Base-by-base conservation (phyloP, 306 rosid species). In the Citrullus colocynthis region DNA sequence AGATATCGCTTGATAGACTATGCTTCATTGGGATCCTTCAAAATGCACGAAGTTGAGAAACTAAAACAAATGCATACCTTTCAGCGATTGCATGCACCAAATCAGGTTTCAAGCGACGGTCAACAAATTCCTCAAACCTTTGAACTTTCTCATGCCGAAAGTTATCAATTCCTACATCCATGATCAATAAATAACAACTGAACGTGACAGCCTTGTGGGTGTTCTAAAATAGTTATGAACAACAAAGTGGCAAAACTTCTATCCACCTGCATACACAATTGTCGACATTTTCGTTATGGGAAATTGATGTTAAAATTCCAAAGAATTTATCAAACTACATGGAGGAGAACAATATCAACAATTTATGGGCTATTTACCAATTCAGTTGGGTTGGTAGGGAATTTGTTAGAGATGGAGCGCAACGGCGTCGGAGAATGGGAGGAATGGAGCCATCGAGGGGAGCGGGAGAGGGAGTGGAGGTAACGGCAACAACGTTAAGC, bases 51-150 rank as follows among this genome's bases (percentile, higher is more conserved):
- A 11, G 16, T 54, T 3, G 61, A 12, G 28, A 78, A 72, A 4
- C 30, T 2, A 44, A 30, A 52, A 36, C 20, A 12, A 17, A 55
- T 2, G 18, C 13, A 55, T 88, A 92, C 99, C 99, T 81, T 84
- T 91, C 90, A 83, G 86, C 84, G 18, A 88, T 85, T 74, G 93
- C 92, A 54, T 62, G 91, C 76, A 90, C 85, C 66, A 95, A 96
- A 82, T 95, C 93, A 1, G 99, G 99, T 81, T 95, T 95, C 82
- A 95, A 85, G 49, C 97, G 92, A 60, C 81, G 80, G 73, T 95
- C 97, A 24, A 95, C 86, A 75, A 92, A 92, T 70, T 95, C 97
- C 90, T 95, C 99, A 56, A 24, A 89, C 80, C 79, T 90, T 61
- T 74, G 85, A 42, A 90, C 62, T 85, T 95, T 92, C 51, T 84